Evolutionary conservation across 1,284 basidiomycete genomes (phyloP).

Genomic region (Ustilago bromivora): DNA sequence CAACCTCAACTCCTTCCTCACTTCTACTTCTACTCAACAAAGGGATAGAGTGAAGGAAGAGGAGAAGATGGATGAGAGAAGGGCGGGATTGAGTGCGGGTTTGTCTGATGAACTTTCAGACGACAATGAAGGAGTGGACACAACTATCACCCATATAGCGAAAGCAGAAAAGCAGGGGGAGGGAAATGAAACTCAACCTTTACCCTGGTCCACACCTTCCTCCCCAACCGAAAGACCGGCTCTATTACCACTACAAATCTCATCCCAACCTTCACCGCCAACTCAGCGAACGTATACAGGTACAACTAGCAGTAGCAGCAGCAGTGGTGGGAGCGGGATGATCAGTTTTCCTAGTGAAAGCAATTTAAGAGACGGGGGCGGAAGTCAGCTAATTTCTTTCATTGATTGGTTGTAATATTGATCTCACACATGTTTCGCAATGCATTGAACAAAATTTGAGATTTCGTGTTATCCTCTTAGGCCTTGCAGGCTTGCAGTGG

Average conservation of each 20-base stretch:
- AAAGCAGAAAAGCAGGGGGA: not conserved
- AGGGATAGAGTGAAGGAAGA: not conserved
- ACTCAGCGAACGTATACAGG: conserved; percentile 7
- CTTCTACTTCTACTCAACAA: not conserved
- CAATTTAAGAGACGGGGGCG: conserved; percentile 8
- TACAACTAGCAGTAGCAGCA: conserved; percentile 9
- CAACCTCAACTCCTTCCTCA: conserved; percentile 16
- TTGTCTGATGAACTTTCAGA: conserved; percentile 33
- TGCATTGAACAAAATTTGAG: not conserved
- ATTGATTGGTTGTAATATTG: conserved; percentile 18
- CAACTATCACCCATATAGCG: not conserved
- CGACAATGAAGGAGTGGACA: conserved; percentile 13
- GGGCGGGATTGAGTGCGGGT: conserved; percentile 21
- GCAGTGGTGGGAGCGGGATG: conserved; percentile 5
- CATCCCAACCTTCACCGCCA: conserved; percentile 3
- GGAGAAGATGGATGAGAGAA: not conserved
- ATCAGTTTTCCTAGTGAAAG: conserved; percentile 24
- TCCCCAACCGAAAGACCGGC: conserved; percentile 4
- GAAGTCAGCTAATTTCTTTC: conserved; percentile 22
- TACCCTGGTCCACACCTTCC: conserved; percentile 22
- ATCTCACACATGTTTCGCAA: not conserved
- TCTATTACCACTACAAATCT: not conserved
- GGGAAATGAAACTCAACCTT: conserved; percentile 31
- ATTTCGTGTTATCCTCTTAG: too few relatives aligned
- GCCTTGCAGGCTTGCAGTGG: too few relatives aligned